Evolutionary conservation across 768 basidiomycete species (phyloP), one percentile per base, ranked within the genome.

Genomic region (Boletus patriciae): DNA sequence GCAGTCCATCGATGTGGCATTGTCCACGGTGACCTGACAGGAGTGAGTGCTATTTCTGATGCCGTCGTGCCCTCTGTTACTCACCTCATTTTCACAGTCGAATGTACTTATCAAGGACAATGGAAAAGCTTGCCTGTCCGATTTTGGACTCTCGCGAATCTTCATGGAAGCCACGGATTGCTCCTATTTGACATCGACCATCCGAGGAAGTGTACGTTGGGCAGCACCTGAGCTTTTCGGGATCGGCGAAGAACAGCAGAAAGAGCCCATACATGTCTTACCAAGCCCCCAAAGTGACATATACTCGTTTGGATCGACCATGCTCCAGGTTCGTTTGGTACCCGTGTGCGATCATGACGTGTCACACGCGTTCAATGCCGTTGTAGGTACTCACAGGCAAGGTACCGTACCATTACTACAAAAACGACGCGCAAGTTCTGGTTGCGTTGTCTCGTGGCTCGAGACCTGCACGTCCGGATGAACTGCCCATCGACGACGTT

Each of bases 131-230:
- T 68, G 66, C 46, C 62, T 77, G 11, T 69, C 68, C 19, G 77
- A 76, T 61, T 76, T 75, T 21, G 76, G 76, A 9, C 64, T 77
- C 16, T 71, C 72, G 12, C 60, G 59, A 15, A 62, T 75, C 25
- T 56, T 68, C 33, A 63, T 57, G 51, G 71, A 73, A 23, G 57
- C 61, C 4, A 59, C 55, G 21, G 59, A 55, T 10, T 62, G 57
- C 16, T 60, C 62, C 7, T 72, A 70, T 50, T 45, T 65, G 57
- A 66, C 69, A 2, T 69, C 69, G 6, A 64, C 67, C n/a, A 64
- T 80, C 29, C 75, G 76, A 18, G 79, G 81, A 9, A 78, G 76
- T 23, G 70, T 80, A 34, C 73, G 79, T 1, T 81, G 81, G 79
- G 77, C 76, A 6, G 81, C 80, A 54, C 70, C 78, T 0, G 66